A percentile compares a stretch with the other conserved stretches of the same genome.
Conservation (phyloP, 306 rosid genomes). For the Glycyrrhiza uralensis region DNA sequence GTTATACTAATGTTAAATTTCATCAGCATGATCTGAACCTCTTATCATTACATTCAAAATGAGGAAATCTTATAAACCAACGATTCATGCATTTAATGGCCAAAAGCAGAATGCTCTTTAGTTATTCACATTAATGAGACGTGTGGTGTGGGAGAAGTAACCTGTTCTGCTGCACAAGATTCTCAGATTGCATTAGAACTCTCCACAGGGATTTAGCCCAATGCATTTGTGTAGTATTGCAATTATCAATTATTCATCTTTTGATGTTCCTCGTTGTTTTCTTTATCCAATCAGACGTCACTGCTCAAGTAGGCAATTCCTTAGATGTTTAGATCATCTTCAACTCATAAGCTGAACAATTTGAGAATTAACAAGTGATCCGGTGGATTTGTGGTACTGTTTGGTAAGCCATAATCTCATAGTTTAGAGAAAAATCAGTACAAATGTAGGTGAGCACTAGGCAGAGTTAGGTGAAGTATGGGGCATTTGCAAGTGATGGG, state of each 20-base stretch:
- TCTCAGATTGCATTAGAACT: neutral
- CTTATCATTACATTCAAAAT: neutral
- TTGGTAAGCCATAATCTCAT: slow-evolving; percentile 14
- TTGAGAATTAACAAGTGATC: neutral
- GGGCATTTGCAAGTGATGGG: slow-evolving; percentile 10
- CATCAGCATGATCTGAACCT: neutral
- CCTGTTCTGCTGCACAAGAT: neutral
- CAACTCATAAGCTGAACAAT: neutral
- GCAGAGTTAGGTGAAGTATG: slow-evolving; percentile 12
- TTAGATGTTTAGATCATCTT: neutral
- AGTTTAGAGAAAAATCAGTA: neutral
- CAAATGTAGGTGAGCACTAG: slow-evolving; percentile 11
- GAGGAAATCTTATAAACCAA: neutral
- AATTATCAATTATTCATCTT: neutral
- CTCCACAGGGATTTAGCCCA: neutral
- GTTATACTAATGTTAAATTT: too few relatives aligned
- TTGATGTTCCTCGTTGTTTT: slow-evolving; percentile 4
- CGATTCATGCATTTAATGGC: neutral
- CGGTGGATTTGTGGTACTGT: too few relatives aligned
- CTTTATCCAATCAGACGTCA: slow-evolving; percentile 17
- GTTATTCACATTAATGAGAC: neutral
- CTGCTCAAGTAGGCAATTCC: neutral
- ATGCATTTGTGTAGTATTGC: neutral
- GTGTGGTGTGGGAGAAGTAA: neutral
- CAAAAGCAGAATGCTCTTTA: neutral